phyloP scores from a whole-genome alignment of 2,329 filamentous ascomycete species.

The Arthrobotrys entomopaga region DNA sequence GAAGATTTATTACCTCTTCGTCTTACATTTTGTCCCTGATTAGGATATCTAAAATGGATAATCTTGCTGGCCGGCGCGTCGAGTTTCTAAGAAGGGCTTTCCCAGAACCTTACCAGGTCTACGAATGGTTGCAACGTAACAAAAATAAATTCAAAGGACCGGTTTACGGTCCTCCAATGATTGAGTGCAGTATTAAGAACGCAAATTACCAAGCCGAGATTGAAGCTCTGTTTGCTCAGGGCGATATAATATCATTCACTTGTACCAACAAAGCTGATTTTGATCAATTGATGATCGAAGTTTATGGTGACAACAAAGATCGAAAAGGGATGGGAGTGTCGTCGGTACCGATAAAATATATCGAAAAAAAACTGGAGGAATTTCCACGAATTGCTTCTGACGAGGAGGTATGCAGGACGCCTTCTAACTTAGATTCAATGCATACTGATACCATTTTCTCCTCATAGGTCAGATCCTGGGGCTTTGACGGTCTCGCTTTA shows the following conservation, averaged over 20 bases:
- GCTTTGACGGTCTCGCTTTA: constrained; percentile 79
- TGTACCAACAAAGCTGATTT: constrained; percentile 80
- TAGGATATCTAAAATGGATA: constrained; percentile 39
- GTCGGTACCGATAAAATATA: constrained; percentile 72
- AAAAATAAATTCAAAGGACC: constrained; percentile 75
- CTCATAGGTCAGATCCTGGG: constrained; percentile 63
- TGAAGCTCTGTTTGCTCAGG: constrained; percentile 68
- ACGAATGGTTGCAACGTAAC: constrained; percentile 84
- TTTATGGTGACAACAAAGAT: constrained; percentile 64
- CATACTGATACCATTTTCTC: too few relatives aligned
- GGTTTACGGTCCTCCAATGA: constrained; percentile 81
- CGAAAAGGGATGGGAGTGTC: constrained; percentile 71
- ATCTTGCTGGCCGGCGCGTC: constrained; percentile 72
- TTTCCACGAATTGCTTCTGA: constrained; percentile 28
- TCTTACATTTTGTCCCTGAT: neutral
- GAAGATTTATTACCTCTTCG: neutral
- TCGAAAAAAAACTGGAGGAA: constrained; percentile 25
- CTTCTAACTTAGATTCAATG: too few relatives aligned
- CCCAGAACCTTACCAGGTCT: constrained; percentile 74
- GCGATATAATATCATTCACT: constrained; percentile 73
- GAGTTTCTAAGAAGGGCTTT: constrained; percentile 71
- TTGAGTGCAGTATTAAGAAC: constrained; percentile 82
- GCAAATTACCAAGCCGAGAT: constrained; percentile 72
- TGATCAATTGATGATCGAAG: constrained; percentile 73
- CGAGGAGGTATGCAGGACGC: constrained; percentile 19